Evolutionary conservation across 805 yeast genomes (phyloP).

Genomic region (Metschnikowia corniflorae): DNA sequence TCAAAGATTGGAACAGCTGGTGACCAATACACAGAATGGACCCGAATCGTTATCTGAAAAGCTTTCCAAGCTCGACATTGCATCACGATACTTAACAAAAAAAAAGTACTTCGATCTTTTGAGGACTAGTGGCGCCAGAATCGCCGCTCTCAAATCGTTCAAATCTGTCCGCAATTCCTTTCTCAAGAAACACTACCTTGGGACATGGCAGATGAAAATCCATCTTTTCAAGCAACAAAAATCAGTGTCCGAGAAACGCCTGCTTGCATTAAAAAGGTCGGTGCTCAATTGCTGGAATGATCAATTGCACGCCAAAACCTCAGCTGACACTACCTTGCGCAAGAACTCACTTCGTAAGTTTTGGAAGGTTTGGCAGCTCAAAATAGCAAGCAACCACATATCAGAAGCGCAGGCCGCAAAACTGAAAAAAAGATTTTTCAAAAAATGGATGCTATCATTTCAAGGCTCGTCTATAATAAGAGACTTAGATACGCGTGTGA

Average conservation of each 20-base stretch:
- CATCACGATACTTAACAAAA: not conserved
- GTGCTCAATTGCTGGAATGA: constrained; percentile 6
- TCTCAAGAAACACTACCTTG: constrained; percentile 4
- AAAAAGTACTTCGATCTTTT: constrained; percentile 1
- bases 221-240: not conserved
- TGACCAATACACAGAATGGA: too few species aligned
- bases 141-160: not conserved
- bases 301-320: constrained; percentile 1
- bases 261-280: constrained; percentile 2
- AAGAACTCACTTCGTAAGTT: not conserved
- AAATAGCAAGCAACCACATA: constrained; percentile 2
- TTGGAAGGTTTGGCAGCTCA: constrained; percentile 16
- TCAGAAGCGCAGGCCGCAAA: not conserved
- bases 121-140: constrained; percentile 1
- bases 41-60: constrained; percentile 4
- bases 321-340: constrained; percentile 3
- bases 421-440: constrained; percentile 1
- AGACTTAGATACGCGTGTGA: not conserved
- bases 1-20: not conserved
- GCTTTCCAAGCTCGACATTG: constrained; percentile 1
- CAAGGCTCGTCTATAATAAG: not conserved
- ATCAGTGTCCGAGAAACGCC: not conserved
- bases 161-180: not conserved
- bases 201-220: constrained; percentile 2
- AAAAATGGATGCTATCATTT: constrained; percentile 6